Conservation (phyloP, 441 rosid genomes). For the Rhodomyrtus psidioides region DNA sequence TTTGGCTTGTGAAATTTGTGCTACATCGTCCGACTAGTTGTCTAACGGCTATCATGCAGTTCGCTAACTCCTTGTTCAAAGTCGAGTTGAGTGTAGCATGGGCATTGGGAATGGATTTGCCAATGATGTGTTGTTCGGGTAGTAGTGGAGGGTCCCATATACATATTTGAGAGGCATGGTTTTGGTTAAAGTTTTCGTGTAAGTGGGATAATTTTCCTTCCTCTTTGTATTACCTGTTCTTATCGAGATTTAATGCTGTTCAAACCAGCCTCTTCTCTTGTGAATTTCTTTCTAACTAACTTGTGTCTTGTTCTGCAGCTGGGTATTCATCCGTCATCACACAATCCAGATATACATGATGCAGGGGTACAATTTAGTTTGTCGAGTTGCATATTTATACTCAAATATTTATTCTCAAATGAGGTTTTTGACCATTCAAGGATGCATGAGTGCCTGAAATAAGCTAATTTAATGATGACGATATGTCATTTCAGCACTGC, state of each 20-base stretch:
- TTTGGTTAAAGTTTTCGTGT: too few species aligned
- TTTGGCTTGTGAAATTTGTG: too few species aligned
- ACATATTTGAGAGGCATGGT: too few species aligned
- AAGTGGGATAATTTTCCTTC: background rate
- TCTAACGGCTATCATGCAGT: too few species aligned
- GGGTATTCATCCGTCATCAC: constrained; percentile 35
- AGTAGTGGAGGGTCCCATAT: too few species aligned
- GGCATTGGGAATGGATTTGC: too few species aligned
- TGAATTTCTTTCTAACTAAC: background rate
- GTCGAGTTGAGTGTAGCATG: too few species aligned
- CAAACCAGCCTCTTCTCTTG: background rate
- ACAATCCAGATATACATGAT: constrained; percentile 49
- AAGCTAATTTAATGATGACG: background rate
- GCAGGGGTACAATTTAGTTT: constrained; percentile 49
- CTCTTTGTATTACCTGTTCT: background rate
- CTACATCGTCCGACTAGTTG: too few species aligned
- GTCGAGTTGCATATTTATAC: too few species aligned
- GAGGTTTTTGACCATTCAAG: constrained; percentile 47
- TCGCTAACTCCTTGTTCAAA: too few species aligned
- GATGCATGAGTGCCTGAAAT: background rate
- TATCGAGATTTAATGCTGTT: background rate
- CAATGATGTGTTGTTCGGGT: too few species aligned
- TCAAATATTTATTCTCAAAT: constrained; percentile 54
- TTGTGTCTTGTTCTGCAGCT: constrained; percentile 42
- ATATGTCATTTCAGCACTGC: background rate